Evolutionary conservation across 1,139 yeast genomes (phyloP).

Genomic region (Hyphopichia wangnamkhiaoensis): DNA sequence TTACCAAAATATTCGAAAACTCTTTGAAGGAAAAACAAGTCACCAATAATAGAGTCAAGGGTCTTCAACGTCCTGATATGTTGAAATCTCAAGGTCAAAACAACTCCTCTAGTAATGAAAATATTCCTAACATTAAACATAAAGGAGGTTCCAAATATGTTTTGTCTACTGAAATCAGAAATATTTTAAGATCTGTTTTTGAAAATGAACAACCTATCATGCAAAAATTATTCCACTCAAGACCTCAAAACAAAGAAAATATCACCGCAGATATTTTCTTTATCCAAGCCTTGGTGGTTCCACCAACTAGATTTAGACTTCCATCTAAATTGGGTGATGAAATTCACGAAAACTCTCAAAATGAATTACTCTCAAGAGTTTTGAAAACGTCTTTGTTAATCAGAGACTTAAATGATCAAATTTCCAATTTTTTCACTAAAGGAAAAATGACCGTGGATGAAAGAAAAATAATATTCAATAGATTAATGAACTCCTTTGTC

Average conservation of each 20-base stretch:
- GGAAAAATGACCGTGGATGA: conserved; percentile 62
- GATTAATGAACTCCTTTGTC: conserved; percentile 93
- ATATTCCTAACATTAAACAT: conserved; percentile 49
- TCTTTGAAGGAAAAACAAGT: conserved; percentile 80
- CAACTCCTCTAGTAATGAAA: conserved; percentile 16
- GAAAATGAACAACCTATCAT: conserved; percentile 64
- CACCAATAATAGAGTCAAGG: conserved; percentile 80
- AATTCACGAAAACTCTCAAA: conserved; percentile 91
- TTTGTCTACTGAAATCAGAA: conserved; percentile 82
- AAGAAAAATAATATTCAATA: conserved; percentile 75
- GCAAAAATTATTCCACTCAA: conserved; percentile 69
- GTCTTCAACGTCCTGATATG: conserved; percentile 73
- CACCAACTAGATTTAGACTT: conserved; percentile 94
- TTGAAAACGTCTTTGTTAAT: conserved; percentile 79
- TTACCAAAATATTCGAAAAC: conserved; percentile 86
- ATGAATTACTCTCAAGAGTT: conserved; percentile 79
- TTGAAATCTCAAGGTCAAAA: conserved; percentile 32
- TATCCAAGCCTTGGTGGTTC: conserved; percentile 83
- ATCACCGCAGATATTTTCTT: conserved; percentile 88
- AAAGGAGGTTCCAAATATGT: conserved; percentile 81
- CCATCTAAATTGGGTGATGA: conserved; percentile 98
- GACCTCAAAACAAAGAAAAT: conserved; percentile 56
- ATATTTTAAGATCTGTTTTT: conserved; percentile 74
- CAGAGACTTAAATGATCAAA: conserved; percentile 85
- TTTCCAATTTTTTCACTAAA: conserved; percentile 57